phyloP scores from a whole-genome alignment of 352 stramenopile species.

The Globisporangium parvum region DNA sequence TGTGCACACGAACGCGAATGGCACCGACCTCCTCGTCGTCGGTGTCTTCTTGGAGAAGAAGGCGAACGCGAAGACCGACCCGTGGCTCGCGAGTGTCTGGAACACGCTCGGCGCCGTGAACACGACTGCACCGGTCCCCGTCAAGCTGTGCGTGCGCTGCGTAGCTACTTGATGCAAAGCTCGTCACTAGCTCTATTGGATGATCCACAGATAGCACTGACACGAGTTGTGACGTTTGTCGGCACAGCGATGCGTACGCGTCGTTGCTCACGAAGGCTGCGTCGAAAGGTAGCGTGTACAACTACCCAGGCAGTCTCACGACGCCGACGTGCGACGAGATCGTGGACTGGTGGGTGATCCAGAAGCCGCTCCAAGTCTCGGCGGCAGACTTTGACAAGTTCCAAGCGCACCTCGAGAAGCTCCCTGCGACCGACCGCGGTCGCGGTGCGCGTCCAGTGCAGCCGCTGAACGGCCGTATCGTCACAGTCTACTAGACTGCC shows the following conservation, averaged over 20 bases:
- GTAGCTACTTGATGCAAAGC: neutral
- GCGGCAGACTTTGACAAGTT: conserved; percentile 14
- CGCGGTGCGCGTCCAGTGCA: conserved; percentile 15
- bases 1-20: conserved; percentile 22
- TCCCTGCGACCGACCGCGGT: conserved; percentile 16
- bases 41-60: conserved; percentile 17
- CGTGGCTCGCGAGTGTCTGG: conserved; percentile 8
- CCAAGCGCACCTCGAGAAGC: conserved; percentile 7
- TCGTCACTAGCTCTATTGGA: neutral
- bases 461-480: conserved; percentile 15
- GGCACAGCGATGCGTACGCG: conserved; percentile 6
- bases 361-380: conserved; percentile 12
- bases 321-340: conserved; percentile 22
- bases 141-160: conserved; percentile 3
- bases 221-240: neutral
- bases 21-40: conserved; percentile 17
- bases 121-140: neutral
- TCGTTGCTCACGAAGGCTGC: neutral
- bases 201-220: neutral
- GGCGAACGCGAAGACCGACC: conserved; percentile 6
- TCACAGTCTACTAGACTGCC: conserved; percentile 15
- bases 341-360: conserved; percentile 27
- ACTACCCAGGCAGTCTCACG: conserved; percentile 25
- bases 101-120: conserved; percentile 3
- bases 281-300: conserved; percentile 10